Evolutionary conservation across 345 rosid species (phyloP).

Genomic region (Eucalyptus victrix): DNA sequence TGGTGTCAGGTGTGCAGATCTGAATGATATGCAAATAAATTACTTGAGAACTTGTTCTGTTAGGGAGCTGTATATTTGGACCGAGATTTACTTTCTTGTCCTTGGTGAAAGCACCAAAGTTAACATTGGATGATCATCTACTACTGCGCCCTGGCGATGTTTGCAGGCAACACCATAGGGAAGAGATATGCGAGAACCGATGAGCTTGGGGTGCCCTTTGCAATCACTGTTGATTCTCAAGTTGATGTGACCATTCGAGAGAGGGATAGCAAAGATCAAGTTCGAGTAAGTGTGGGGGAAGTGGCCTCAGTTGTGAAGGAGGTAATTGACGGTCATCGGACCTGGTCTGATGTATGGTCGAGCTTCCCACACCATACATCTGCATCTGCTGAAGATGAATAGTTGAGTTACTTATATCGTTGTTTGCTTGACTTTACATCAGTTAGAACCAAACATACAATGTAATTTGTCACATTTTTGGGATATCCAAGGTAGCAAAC

Average conservation of each 20-base stretch:
- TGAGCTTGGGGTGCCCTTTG: slow-evolving; percentile 95
- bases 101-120: background rate
- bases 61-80: background rate
- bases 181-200: slow-evolving; percentile 92
- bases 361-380: slow-evolving; percentile 59
- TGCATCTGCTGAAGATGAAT: slow-evolving; percentile 19
- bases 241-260: slow-evolving; percentile 77
- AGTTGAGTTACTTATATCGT: background rate
- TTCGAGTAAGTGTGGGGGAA: slow-evolving; percentile 53
- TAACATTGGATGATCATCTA: background rate
- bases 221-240: slow-evolving; percentile 70
- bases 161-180: slow-evolving; percentile 81
- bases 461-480: background rate
- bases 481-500: background rate
- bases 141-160: background rate
- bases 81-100: background rate
- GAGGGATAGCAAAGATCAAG: slow-evolving; percentile 89
- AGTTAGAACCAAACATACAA: background rate
- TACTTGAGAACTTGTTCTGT: background rate
- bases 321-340: slow-evolving; percentile 51
- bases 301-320: slow-evolving; percentile 60
- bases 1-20: background rate
- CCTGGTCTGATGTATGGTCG: slow-evolving; percentile 76
- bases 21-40: background rate
- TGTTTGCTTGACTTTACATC: background rate